A percentile compares a stretch with the other conserved stretches of the same genome.
phyloP scores from a whole-genome alignment of 495 filamentous ascomycete species.

The Staphylotrichum longicolle region DNA sequence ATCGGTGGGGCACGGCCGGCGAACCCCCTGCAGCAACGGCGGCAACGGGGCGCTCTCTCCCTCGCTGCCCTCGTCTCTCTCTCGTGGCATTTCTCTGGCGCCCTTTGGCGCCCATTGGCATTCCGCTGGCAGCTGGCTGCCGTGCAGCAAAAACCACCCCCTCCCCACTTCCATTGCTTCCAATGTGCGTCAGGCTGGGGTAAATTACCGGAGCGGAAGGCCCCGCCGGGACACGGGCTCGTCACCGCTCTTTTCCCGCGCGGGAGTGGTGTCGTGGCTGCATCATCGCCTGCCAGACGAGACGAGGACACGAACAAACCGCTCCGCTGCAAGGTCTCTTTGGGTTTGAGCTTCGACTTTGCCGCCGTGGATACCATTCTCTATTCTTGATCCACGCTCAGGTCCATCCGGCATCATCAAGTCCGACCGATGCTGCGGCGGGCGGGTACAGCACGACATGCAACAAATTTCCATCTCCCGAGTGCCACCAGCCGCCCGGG shows the following conservation, averaged over 20 bases:
- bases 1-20: constrained; percentile 23
- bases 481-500: neutral
- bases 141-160: neutral
- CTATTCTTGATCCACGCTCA: too few relatives aligned
- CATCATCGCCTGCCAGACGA: neutral
- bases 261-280: neutral
- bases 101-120: too few relatives aligned
- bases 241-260: constrained; percentile 27
- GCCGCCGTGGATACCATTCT: too few relatives aligned
- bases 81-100: too few relatives aligned
- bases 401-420: too few relatives aligned
- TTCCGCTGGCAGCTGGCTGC: constrained; percentile 17
- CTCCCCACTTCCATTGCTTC: neutral
- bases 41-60: neutral
- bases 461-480: too few relatives aligned
- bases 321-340: too few relatives aligned
- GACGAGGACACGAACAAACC: neutral
- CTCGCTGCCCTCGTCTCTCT: neutral
- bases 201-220: constrained; percentile 8
- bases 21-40: constrained; percentile 1
- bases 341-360: too few relatives aligned
- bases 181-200: constrained; percentile 8
- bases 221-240: constrained; percentile 4
- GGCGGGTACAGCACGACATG: too few relatives aligned
- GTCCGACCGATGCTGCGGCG: too few relatives aligned